Evolutionary conservation across 495 filamentous ascomycete genomes (phyloP).

Genomic region (Stereocaulon alpinum): DNA sequence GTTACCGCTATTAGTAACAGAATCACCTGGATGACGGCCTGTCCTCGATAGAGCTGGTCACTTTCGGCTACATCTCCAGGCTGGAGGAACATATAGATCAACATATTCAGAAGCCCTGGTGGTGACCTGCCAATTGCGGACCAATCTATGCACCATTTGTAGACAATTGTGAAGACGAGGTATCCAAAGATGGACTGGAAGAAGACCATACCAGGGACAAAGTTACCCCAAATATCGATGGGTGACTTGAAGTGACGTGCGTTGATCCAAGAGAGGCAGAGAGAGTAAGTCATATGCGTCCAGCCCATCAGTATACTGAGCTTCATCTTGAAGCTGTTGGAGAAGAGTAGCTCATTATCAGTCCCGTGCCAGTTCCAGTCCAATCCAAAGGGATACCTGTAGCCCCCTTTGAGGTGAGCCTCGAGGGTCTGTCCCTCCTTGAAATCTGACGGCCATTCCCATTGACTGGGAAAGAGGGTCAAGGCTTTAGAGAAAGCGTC

Average conservation of each 20-base stretch:
- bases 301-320: slow-evolving; percentile 93
- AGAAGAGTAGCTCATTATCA: slow-evolving; percentile 87
- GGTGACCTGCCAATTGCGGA: slow-evolving; percentile 50
- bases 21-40: slow-evolving; percentile 60
- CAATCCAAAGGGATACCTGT: slow-evolving; percentile 89
- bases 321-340: slow-evolving; percentile 99
- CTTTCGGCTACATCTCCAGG: slow-evolving; percentile 58
- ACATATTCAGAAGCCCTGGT: slow-evolving; percentile 90
- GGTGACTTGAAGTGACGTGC: slow-evolving; percentile 86
- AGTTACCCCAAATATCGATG: slow-evolving; percentile 94
- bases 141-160: slow-evolving; percentile 97
- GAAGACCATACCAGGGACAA: slow-evolving; percentile 96
- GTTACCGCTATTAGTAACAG: slow-evolving; percentile 73
- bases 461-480: slow-evolving; percentile 78
- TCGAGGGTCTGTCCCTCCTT: slow-evolving; percentile 47
- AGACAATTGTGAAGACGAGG: slow-evolving; percentile 83
- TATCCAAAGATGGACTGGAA: slow-evolving; percentile 99
- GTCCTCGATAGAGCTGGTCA: slow-evolving; percentile 65
- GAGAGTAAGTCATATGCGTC: slow-evolving; percentile 96
- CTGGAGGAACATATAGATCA: slow-evolving; percentile 98
- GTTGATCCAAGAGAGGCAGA: slow-evolving; percentile 87
- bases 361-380: slow-evolving; percentile 96
- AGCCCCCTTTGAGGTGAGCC: slow-evolving; percentile 54
- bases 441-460: slow-evolving; percentile 70
- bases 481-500: slow-evolving; percentile 91